These are phyloP conservation scores for Tagetes erecta DNA, from an alignment of 129 eudicot genomes.

Conservation along the genomic window DNA sequence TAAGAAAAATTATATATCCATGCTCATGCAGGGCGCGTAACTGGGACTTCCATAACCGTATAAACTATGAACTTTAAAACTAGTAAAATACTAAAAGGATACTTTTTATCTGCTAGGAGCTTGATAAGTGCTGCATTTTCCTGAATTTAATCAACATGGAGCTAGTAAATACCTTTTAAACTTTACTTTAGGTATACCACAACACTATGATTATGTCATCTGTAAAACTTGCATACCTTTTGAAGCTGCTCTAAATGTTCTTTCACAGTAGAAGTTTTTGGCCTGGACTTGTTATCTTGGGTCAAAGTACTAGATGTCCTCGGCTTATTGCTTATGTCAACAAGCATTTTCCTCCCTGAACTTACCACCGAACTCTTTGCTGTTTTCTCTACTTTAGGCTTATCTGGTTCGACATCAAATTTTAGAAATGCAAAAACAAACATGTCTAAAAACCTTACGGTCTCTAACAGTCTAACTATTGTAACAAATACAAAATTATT, in stretches of 20 bases:
- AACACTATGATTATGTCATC: neutral
- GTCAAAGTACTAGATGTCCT: constrained; percentile 25
- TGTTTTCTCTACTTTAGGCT: constrained; percentile 32
- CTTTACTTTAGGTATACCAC: neutral
- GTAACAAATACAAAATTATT: neutral
- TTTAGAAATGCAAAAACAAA: neutral
- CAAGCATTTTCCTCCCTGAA: constrained; percentile 53
- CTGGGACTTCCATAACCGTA: neutral
- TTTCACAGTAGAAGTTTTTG: constrained; percentile 31
- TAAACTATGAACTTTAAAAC: constrained; percentile 10
- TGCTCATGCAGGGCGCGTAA: neutral
- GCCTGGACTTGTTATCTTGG: constrained; percentile 43
- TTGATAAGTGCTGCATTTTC: constrained; percentile 59
- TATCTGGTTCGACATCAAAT: constrained; percentile 26
- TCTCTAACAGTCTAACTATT: neutral
- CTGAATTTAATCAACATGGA: constrained; percentile 39
- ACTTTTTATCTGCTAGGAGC: constrained; percentile 68
- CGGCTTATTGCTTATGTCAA: constrained; percentile 60
- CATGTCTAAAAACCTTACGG: neutral
- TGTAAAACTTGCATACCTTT: constrained; percentile 42
- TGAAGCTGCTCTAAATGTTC: constrained; percentile 58
- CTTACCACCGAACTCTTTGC: constrained; percentile 33
- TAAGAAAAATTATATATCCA: constrained; percentile 25
- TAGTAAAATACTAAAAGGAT: constrained; percentile 34
- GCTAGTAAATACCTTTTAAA: constrained; percentile 7